Evolutionary conservation across 805 yeast genomes (phyloP).

Genomic region (Blastobotrys parvus): DNA sequence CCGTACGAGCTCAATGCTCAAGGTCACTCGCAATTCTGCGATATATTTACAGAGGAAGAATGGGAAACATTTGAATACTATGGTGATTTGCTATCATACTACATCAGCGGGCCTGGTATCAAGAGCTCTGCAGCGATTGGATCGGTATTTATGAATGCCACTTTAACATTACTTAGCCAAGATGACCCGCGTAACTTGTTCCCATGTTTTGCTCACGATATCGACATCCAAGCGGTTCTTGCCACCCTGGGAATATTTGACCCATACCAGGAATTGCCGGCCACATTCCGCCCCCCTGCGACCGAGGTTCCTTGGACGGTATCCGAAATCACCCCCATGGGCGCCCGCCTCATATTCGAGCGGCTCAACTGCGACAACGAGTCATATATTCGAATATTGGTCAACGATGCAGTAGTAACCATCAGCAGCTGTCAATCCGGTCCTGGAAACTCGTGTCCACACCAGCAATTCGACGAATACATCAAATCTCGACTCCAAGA

Average conservation of each 20-base stretch:
- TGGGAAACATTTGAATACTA: conserved; percentile 36
- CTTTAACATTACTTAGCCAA: conserved; percentile 36
- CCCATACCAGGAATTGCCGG: not conserved
- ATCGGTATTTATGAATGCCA: conserved; percentile 40
- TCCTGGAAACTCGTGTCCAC: conserved; percentile 45
- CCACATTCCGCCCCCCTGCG: conserved; percentile 1
- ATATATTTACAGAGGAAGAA: conserved; percentile 43
- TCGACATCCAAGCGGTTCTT: not conserved
- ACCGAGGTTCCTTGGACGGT: not conserved
- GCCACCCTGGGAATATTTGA: conserved; percentile 1
- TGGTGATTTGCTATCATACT: conserved; percentile 37
- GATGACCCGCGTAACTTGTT: conserved; percentile 17
- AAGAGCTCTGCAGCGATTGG: conserved; percentile 36
- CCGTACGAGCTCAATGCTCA: conserved; percentile 44
- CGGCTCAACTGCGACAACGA: conserved; percentile 21
- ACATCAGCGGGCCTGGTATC: conserved; percentile 41
- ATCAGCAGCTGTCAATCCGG: conserved; percentile 41
- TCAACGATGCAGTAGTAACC: conserved; percentile 51
- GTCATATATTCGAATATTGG: conserved; percentile 38
- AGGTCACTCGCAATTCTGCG: conserved; percentile 27
- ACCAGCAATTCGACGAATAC: conserved; percentile 23
- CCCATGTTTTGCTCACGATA: conserved; percentile 4
- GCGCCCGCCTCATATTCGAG: conserved; percentile 25
- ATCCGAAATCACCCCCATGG: conserved; percentile 20
- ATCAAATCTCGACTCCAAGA: conserved; percentile 8